phyloP scores from a whole-genome alignment of 2,329 filamentous ascomycete species.

The Aspergillus jensenii region DNA sequence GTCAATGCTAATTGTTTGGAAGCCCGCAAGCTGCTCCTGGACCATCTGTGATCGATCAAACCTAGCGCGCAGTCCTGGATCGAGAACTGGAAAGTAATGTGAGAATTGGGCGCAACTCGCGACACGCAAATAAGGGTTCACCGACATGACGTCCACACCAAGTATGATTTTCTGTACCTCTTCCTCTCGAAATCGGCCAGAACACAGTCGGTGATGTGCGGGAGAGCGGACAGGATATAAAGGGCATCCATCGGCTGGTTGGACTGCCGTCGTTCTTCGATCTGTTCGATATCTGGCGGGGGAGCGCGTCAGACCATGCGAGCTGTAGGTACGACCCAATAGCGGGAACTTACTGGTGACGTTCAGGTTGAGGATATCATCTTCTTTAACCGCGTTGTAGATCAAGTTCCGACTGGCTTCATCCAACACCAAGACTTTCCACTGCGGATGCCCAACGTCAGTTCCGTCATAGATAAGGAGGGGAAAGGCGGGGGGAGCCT shows the following conservation, averaged over 20 bases:
- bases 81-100: constrained; percentile 55
- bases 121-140: constrained; percentile 17
- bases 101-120: constrained; percentile 14
- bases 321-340: neutral
- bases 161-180: constrained; percentile 73
- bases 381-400: constrained; percentile 87
- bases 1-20: constrained; percentile 80
- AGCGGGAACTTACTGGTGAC: constrained; percentile 72
- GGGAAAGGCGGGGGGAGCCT: constrained; percentile 24
- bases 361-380: constrained; percentile 95
- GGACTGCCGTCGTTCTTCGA: constrained; percentile 78
- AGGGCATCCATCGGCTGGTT: constrained; percentile 93
- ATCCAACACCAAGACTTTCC: constrained; percentile 95
- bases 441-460: constrained; percentile 55
- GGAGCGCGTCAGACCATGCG: constrained; percentile 15
- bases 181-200: constrained; percentile 86
- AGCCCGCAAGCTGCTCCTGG: constrained; percentile 73
- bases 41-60: constrained; percentile 70
- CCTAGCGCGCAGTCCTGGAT: constrained; percentile 67
- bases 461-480: constrained; percentile 25
- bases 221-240: constrained; percentile 82
- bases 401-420: constrained; percentile 79
- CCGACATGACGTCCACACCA: constrained; percentile 79
- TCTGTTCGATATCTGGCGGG: constrained; percentile 79
- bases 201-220: constrained; percentile 89